These are phyloP conservation scores for Pelargonium citronellum DNA, from an alignment of 441 rosid genomes.

Conservation along the genomic window DNA sequence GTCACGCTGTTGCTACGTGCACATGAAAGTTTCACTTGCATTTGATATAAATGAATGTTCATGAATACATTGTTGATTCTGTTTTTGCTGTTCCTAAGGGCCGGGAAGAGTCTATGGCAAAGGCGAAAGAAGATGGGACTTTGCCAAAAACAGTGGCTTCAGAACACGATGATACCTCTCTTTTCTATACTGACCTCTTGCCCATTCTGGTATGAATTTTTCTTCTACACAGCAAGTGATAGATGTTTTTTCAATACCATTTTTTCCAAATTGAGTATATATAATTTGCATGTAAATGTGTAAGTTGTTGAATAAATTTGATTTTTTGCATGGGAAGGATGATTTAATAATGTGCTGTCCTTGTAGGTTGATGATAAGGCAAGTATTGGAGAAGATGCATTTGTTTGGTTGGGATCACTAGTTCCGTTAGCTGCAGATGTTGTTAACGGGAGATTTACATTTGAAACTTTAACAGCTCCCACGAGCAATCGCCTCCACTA, in stretches of 20 bases:
- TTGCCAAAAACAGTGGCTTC: conserved; percentile 24
- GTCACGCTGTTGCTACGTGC: no score
- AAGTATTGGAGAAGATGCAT: conserved; percentile 76
- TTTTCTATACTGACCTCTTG: conserved; percentile 85
- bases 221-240: not conserved
- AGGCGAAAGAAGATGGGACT: conserved; percentile 61
- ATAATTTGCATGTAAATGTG: not conserved
- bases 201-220: conserved; percentile 75
- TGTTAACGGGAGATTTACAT: conserved; percentile 68
- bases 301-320: not conserved
- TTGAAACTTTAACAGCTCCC: conserved; percentile 77
- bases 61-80: not conserved
- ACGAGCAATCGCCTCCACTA: conserved; percentile 60
- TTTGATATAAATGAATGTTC: not conserved
- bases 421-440: conserved; percentile 66
- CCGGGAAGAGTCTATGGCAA: conserved; percentile 48
- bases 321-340: not conserved
- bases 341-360: conserved; percentile 5
- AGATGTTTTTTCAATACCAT: not conserved
- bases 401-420: conserved; percentile 68
- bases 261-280: not conserved
- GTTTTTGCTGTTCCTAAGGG: conserved; percentile 7
- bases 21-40: no score
- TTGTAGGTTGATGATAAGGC: conserved; percentile 63
- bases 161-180: conserved; percentile 66